Evolutionary conservation across 495 filamentous ascomycete species (phyloP).

Genomic region (Pseudoneurospora amorphoporcata): DNA sequence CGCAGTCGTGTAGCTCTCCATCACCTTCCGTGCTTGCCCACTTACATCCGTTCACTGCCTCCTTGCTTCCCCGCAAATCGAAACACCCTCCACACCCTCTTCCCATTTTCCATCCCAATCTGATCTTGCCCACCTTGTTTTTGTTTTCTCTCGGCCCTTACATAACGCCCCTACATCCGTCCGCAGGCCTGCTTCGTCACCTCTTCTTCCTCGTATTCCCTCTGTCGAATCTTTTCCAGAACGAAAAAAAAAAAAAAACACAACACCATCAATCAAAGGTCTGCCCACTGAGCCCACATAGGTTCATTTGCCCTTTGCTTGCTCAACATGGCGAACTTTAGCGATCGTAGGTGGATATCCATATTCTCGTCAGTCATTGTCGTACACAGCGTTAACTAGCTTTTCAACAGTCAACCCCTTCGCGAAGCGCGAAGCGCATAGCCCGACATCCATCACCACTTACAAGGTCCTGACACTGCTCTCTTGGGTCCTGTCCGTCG

Average conservation of each 20-base stretch:
- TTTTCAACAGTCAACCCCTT: slow-evolving; percentile 53
- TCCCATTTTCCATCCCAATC: neutral
- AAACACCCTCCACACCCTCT: neutral
- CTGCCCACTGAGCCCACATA: neutral
- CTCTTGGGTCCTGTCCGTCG: slow-evolving; percentile 60
- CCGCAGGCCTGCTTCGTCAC: neutral
- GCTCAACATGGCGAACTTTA: neutral
- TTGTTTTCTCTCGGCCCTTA: neutral
- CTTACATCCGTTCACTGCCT: neutral
- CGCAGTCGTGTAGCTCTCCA: neutral
- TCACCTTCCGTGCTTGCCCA: neutral
- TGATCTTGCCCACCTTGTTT: neutral
- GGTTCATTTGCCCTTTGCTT: neutral
- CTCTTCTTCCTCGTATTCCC: neutral
- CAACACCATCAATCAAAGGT: neutral
- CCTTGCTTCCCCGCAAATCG: neutral
- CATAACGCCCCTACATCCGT: neutral
- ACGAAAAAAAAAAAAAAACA: neutral
- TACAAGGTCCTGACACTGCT: slow-evolving; percentile 61
- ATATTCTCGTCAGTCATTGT: neutral
- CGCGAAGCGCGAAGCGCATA: slow-evolving; percentile 50
- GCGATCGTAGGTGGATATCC: slow-evolving; percentile 1
- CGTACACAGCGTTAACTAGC: neutral
- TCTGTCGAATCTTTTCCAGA: neutral
- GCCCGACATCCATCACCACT: slow-evolving; percentile 33